A percentile compares a stretch with the other conserved stretches of the same genome.
Evolutionary conservation across 371 early-diverging fungal species (phyloP).

Genomic region (Blakeslea trispora): DNA sequence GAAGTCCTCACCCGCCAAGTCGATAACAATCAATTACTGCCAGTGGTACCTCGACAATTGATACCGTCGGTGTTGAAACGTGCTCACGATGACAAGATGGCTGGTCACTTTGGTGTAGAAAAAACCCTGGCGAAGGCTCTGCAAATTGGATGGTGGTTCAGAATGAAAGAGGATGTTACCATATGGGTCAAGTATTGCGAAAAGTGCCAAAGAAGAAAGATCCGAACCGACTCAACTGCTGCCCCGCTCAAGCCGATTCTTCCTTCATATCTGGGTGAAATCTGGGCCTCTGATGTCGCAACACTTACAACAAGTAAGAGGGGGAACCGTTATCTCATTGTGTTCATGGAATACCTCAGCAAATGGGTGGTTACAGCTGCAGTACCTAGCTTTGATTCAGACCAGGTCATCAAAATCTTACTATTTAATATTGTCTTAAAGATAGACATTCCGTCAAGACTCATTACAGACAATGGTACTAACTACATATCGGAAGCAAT

Average conservation of each 20-base stretch:
- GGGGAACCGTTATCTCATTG: constrained; percentile 22
- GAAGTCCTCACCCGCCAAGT: no score
- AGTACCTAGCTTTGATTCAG: constrained; percentile 6
- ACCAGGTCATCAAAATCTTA: neutral
- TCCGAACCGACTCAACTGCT: constrained; percentile 2
- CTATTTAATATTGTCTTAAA: constrained; percentile 9
- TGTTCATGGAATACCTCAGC: constrained; percentile 23
- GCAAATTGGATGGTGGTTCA: constrained; percentile 12
- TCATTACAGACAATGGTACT: constrained; percentile 18
- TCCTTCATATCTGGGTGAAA: constrained; percentile 8
- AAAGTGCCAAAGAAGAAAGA: constrained; percentile 12
- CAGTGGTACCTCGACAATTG: neutral
- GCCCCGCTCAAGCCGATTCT: constrained; percentile 9
- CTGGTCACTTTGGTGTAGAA: constrained; percentile 21
- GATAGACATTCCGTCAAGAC: neutral
- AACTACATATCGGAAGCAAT: constrained; percentile 19
- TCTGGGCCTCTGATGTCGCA: constrained; percentile 30
- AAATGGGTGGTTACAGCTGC: constrained; percentile 19
- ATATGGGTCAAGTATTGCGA: neutral
- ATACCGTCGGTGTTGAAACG: neutral
- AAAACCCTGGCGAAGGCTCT: constrained; percentile 10
- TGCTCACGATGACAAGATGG: neutral
- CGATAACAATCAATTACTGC: neutral
- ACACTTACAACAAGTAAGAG: constrained; percentile 12
- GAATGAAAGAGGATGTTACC: constrained; percentile 1